phyloP scores from a whole-genome alignment of 768 basidiomycete species.

The Mrakia gelida region DNA sequence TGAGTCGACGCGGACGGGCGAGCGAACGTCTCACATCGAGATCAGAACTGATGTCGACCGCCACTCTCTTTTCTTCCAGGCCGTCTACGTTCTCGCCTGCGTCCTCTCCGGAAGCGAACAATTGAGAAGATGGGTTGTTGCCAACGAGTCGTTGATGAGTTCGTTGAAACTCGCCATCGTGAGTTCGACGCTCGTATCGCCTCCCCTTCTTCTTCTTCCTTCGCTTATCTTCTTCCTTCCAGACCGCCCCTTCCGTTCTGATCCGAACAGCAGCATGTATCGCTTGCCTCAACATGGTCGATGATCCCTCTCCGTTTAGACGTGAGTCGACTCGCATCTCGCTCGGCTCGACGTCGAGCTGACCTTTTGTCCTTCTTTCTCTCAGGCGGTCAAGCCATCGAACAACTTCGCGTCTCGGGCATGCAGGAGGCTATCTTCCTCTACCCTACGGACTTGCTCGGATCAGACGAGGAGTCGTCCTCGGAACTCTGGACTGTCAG shows the following conservation, averaged over 20 bases:
- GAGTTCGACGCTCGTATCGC: background rate
- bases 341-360: background rate
- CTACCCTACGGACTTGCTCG: conserved; percentile 1
- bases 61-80: background rate
- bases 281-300: conserved; percentile 11
- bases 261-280: conserved; percentile 1
- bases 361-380: background rate
- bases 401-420: background rate
- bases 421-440: conserved; percentile 14
- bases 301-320: background rate
- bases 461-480: background rate
- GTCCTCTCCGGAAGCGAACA: background rate
- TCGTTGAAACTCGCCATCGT: conserved; percentile 11
- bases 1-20: background rate
- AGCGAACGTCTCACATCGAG: background rate
- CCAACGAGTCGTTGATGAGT: background rate
- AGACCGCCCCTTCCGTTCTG: background rate
- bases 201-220: background rate
- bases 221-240: background rate
- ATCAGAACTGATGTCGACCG: background rate
- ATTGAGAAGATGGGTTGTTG: background rate
- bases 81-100: conserved; percentile 3
- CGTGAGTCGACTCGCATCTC: background rate
- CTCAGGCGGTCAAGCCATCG: conserved; percentile 1
- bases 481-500: background rate